Conservation (phyloP, 2,329 filamentous ascomycete genomes). For the Talaromyces piceae region DNA sequence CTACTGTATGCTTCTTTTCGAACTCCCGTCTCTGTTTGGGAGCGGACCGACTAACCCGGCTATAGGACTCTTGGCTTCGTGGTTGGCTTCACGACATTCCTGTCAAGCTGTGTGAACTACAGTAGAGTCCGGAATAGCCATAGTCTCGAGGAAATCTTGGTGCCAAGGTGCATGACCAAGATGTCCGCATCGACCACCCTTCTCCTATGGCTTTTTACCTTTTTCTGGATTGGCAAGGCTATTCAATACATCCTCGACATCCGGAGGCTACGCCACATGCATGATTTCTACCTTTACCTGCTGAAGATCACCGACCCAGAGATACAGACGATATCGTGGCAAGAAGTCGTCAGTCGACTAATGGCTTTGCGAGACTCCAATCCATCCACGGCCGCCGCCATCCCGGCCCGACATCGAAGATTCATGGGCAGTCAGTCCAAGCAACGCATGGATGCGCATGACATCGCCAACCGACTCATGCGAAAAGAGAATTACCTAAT, state of each 20-base stretch:
- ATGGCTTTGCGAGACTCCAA: slow-evolving; percentile 81
- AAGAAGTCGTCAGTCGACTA: slow-evolving; percentile 76
- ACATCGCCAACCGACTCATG: slow-evolving; percentile 96
- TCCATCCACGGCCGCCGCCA: slow-evolving; percentile 64
- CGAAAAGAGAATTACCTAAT: slow-evolving; percentile 95
- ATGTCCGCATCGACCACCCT: slow-evolving; percentile 74
- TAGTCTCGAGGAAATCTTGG: slow-evolving; percentile 51
- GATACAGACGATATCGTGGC: slow-evolving; percentile 92
- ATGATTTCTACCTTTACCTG: slow-evolving; percentile 77
- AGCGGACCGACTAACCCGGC: background rate
- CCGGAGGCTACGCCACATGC: slow-evolving; percentile 65
- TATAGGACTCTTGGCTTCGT: slow-evolving; percentile 76
- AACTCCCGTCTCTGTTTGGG: background rate
- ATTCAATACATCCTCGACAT: slow-evolving; percentile 68
- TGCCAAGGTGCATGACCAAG: slow-evolving; percentile 65
- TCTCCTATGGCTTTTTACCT: slow-evolving; percentile 73
- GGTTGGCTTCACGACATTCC: slow-evolving; percentile 71
- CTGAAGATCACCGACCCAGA: slow-evolving; percentile 77
- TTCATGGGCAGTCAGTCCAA: slow-evolving; percentile 79
- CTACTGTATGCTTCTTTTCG: slow-evolving; percentile 53
- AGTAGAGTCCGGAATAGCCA: slow-evolving; percentile 61
- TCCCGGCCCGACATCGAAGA: slow-evolving; percentile 52
- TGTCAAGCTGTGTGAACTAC: slow-evolving; percentile 82
- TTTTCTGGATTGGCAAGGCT: slow-evolving; percentile 77
- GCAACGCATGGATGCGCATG: slow-evolving; percentile 88